Base-by-base conservation (phyloP, 176 grass and related monocot species). In the Oryza nivara region DNA sequence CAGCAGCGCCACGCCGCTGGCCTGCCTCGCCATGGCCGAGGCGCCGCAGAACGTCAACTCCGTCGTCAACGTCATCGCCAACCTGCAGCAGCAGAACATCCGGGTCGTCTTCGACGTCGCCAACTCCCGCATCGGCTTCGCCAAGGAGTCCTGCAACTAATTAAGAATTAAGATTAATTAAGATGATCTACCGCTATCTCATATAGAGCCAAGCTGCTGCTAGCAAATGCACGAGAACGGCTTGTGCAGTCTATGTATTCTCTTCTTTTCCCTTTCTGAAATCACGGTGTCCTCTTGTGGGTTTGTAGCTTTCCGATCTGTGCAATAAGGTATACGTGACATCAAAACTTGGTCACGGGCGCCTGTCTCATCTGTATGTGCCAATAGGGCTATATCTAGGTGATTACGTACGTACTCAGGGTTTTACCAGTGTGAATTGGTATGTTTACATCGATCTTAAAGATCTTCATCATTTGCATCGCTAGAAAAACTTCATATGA, bases 31-130 rank as follows among this genome's bases (percentile, higher is more conserved):
- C 66, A 98, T 98, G 96, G 96, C 96, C 10, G 96, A 91, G 80
- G 91, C 91, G 63, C 96, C 96, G 83, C 80, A 56, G 70, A 95
- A 95, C 84, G 89, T 98, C 0, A 95, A 98, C 91, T 16, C 80
- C 75, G 91, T 95, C 38, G 93, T 98, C 51, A 93, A 98, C 86
- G 91, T 98, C 47, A n/a, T 98, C 25, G 96, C 96, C 74, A 98
- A 91, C 86, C 88, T 98, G 79, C 96, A 98, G 86, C 96, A 98
- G 88, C 96, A 98, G 87, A 98, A 93, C 87, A 25, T 87, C 52
- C 79, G 96, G 58, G 87, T 98, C 43, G 87, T 98, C 38, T 83
- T 98, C 86, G 96, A 98, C 85, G 73, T 76, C 14, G 85, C 89
- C 74, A 86, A 87, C 60, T 90, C 87, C 20, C 88, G 91, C 69